A percentile compares a stretch with the other conserved stretches of the same genome.
These are phyloP conservation scores for Suhomyces vadensis DNA, from an alignment of 805 yeast species.

Conservation along the genomic window DNA sequence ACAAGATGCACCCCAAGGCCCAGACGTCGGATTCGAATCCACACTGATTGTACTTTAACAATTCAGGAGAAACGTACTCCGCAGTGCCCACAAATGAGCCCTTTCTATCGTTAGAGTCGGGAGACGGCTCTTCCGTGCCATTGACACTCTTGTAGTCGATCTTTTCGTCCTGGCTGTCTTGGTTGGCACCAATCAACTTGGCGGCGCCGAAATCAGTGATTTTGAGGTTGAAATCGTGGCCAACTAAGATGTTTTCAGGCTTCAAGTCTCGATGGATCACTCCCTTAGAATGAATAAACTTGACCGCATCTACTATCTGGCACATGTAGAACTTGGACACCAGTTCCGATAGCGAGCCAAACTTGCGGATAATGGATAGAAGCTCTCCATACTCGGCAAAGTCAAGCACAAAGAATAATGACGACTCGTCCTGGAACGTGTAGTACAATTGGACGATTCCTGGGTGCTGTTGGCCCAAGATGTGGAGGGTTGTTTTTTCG, in stretches of 20 bases:
- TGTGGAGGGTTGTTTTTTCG: conserved; percentile 85
- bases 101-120: conserved; percentile 25
- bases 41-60: conserved; percentile 73
- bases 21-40: conserved; percentile 87
- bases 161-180: conserved; percentile 34
- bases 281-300: conserved; percentile 84
- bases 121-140: conserved; percentile 27
- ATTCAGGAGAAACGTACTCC: conserved; percentile 92
- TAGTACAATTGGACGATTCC: conserved; percentile 90
- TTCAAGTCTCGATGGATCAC: conserved; percentile 92
- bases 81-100: conserved; percentile 96
- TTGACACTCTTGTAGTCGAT: conserved; percentile 32
- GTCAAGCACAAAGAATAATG: conserved; percentile 88
- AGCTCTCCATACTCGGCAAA: conserved; percentile 96
- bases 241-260: conserved; percentile 89
- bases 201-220: conserved; percentile 99
- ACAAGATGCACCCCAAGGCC: conserved; percentile 91
- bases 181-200: conserved; percentile 51
- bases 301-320: conserved; percentile 88
- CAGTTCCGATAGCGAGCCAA: conserved; percentile 73
- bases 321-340: conserved; percentile 79
- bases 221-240: conserved; percentile 82
- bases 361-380: conserved; percentile 70
- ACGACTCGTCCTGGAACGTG: conserved; percentile 90
- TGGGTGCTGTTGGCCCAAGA: conserved; percentile 84